Percentiles rank a stretch among this genome's conserved stretches.
phyloP scores from a whole-genome alignment of 2,329 filamentous ascomycete genomes.

The Apiospora sp. region DNA sequence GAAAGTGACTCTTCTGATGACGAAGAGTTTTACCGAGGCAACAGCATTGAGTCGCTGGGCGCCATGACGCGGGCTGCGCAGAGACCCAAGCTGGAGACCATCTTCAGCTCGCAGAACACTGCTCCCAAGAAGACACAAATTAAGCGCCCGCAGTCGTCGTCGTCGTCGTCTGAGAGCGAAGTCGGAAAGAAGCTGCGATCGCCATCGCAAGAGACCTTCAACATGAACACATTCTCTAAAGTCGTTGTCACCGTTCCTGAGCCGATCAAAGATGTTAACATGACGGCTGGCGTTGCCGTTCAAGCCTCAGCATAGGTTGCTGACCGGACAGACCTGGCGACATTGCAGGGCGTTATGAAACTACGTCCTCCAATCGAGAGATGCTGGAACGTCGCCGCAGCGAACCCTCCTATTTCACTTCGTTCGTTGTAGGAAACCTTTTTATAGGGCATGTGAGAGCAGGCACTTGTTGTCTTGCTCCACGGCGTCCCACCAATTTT shows the following conservation, averaged over 20 bases:
- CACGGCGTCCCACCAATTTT: constrained; percentile 7
- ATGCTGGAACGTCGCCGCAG: constrained; percentile 18
- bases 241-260: not conserved
- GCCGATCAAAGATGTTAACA: not conserved
- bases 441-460: not conserved
- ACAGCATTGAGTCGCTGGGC: constrained; percentile 36
- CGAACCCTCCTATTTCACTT: constrained; percentile 8
- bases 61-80: constrained; percentile 33
- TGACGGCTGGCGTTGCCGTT: not conserved
- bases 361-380: not conserved
- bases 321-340: not conserved
- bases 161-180: not conserved
- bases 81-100: constrained; percentile 37
- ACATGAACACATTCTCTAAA: not conserved
- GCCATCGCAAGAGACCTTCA: constrained; percentile 8
- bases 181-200: not conserved
- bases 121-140: not conserved
- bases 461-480: not conserved
- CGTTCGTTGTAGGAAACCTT: constrained; percentile 10
- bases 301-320: constrained; percentile 12
- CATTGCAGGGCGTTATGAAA: not conserved
- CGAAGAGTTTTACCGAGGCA: constrained; percentile 33
- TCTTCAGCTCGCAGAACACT: constrained; percentile 35
- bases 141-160: not conserved
- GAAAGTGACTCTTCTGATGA: constrained; percentile 36